phyloP scores from a whole-genome alignment of 2,329 filamentous ascomycete species.

The Sporothrix humicola region DNA sequence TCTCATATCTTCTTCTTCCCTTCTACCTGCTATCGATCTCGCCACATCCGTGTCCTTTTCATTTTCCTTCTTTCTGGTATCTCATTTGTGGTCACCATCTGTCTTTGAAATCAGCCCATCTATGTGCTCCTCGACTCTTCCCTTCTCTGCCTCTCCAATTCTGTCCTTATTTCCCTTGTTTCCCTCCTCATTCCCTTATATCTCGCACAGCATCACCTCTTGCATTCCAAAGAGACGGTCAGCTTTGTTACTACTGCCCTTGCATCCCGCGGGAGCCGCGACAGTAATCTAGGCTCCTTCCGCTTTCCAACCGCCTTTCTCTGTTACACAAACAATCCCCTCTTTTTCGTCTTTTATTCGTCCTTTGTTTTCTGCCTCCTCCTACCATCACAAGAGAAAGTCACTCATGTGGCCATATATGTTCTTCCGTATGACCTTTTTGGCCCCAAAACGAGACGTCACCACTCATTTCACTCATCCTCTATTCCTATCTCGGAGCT shows the following conservation, averaged over 20 bases:
- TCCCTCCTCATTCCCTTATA: not conserved
- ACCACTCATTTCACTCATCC: not conserved
- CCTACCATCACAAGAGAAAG: not conserved
- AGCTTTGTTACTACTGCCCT: conserved; percentile 4
- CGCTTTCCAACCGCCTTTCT: not conserved
- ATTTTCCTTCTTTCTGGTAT: not conserved
- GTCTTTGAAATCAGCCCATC: not conserved
- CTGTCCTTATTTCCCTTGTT: not conserved
- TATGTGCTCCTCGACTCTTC: not conserved
- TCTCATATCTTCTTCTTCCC: not conserved
- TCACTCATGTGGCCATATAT: not conserved
- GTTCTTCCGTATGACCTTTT: conserved; percentile 4
- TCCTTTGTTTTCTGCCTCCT: not conserved
- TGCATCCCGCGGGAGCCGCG: conserved; percentile 21
- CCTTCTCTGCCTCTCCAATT: not conserved
- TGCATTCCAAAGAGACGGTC: not conserved
- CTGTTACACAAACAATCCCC: not conserved
- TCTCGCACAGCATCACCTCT: not conserved
- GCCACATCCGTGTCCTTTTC: not conserved
- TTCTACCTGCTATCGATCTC: too few relatives aligned
- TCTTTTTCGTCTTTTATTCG: not conserved
- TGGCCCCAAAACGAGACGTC: not conserved
- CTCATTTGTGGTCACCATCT: not conserved
- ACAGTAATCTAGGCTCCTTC: not conserved
- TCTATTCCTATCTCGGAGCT: not conserved